A percentile compares a stretch with the other conserved stretches of the same genome.
Evolutionary conservation across 352 stramenopile genomes (phyloP).

Genomic region (Phytophthora rubi): DNA sequence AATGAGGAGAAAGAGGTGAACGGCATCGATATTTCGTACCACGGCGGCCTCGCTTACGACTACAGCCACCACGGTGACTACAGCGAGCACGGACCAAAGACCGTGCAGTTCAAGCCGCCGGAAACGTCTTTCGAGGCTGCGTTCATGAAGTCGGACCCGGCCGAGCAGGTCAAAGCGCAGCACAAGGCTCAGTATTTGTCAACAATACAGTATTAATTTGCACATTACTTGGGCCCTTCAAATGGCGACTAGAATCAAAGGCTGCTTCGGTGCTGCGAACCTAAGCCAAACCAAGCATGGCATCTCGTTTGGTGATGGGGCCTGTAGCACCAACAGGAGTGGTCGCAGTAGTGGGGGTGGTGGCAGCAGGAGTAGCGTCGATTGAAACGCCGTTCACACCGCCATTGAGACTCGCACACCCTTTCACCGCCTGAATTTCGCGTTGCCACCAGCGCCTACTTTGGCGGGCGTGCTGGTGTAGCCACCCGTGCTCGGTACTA

Average conservation of each 20-base stretch:
- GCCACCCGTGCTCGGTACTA: background rate
- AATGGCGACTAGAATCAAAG: background rate
- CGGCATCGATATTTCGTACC: conserved; percentile 76
- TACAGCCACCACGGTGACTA: conserved; percentile 43
- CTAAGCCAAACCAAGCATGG: background rate
- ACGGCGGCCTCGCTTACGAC: conserved; percentile 66
- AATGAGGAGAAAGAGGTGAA: conserved; percentile 72
- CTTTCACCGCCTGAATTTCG: too few relatives aligned
- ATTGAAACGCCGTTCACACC: too few relatives aligned
- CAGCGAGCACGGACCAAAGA: conserved; percentile 19
- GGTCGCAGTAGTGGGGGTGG: too few relatives aligned
- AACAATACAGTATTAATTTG: conserved; percentile 17
- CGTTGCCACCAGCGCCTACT: background rate
- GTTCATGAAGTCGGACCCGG: conserved; percentile 11
- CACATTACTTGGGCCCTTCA: background rate
- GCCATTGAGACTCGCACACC: too few relatives aligned
- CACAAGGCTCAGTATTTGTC: background rate
- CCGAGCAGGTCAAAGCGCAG: conserved; percentile 9
- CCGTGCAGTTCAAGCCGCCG: conserved; percentile 9
- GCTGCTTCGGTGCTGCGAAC: background rate
- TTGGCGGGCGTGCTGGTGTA: background rate
- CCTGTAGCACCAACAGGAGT: too few relatives aligned
- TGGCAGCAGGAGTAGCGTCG: too few relatives aligned
- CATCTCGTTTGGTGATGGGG: background rate
- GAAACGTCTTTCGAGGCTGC: conserved; percentile 16